These are phyloP conservation scores for Typha latifolia DNA, from an alignment of 176 grass and related monocot genomes.

Conservation along the genomic window DNA sequence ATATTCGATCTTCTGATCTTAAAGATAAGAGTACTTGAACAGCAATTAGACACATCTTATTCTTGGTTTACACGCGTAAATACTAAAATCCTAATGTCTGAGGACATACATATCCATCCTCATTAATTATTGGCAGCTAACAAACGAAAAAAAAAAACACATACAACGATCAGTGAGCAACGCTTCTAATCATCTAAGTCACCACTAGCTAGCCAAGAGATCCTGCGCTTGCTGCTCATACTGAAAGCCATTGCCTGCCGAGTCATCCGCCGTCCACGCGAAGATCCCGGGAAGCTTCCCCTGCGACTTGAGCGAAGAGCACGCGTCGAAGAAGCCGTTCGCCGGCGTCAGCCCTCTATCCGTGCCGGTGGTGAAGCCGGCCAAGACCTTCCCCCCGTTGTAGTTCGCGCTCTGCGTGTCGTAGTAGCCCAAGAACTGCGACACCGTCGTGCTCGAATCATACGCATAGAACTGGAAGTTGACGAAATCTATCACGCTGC, in stretches of 20 bases:
- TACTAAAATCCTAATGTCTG: too few species aligned
- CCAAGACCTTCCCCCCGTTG: constrained; percentile 1
- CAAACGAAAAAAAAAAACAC: too few species aligned
- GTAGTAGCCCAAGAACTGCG: constrained; percentile 8
- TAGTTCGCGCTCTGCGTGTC: not conserved
- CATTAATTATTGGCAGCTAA: too few species aligned
- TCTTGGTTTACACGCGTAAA: too few species aligned
- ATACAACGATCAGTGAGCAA: too few species aligned
- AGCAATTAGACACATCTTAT: too few species aligned
- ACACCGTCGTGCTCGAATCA: constrained; percentile 1
- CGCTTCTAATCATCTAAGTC: too few species aligned
- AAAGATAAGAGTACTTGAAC: too few species aligned
- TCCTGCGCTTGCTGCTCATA: constrained; percentile 20
- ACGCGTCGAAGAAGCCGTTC: constrained; percentile 5
- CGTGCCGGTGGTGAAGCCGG: not conserved
- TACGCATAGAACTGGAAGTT: constrained; percentile 14
- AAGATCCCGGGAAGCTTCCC: constrained; percentile 8
- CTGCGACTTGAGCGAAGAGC: not conserved
- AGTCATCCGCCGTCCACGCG: constrained; percentile 2
- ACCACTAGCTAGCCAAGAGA: constrained; percentile 15
- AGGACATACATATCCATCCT: too few species aligned
- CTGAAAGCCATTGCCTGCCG: not conserved
- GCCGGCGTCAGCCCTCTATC: not conserved
- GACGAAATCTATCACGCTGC: constrained; percentile 1
- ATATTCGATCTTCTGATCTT: too few species aligned